Conservation (phyloP, 2,329 filamentous ascomycete genomes). For the Fonsecaea pedrosoi region DNA sequence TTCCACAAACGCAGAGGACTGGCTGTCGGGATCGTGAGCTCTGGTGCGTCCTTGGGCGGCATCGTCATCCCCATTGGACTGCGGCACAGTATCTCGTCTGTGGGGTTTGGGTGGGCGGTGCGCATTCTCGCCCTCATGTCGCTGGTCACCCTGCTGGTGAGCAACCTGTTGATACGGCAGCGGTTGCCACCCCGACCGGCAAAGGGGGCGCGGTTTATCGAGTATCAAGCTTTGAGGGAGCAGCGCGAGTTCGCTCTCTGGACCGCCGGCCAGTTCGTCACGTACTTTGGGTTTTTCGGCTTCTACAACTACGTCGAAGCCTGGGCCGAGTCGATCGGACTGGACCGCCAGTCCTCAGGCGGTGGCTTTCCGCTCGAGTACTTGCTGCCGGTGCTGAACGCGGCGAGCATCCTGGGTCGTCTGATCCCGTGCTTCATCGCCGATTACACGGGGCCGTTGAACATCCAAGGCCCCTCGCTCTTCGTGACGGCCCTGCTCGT, state of each 20-base stretch:
- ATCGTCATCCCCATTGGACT: conserved; percentile 68
- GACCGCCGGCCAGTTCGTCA: conserved; percentile 42
- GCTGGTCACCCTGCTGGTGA: conserved; percentile 62
- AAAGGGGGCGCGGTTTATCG: conserved; percentile 41
- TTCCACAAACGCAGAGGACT: conserved; percentile 57
- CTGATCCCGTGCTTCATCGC: conserved; percentile 43
- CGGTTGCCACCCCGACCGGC: conserved; percentile 52
- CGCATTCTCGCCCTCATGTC: conserved; percentile 65
- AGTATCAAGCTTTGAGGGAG: conserved; percentile 42
- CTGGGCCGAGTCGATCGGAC: conserved; percentile 50
- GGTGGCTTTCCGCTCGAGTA: conserved; percentile 46
- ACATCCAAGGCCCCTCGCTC: conserved; percentile 45
- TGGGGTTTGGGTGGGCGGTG: conserved; percentile 64
- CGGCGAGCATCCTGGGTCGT: conserved; percentile 46
- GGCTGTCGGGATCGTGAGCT: conserved; percentile 39
- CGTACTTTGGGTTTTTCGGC: conserved; percentile 54
- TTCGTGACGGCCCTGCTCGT: conserved; percentile 53
- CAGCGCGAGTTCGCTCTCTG: conserved; percentile 35
- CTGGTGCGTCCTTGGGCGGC: conserved; percentile 63
- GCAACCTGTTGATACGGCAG: conserved; percentile 60
- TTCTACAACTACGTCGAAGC: conserved; percentile 39
- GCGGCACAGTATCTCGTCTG: conserved; percentile 51
- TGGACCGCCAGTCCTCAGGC: conserved; percentile 53
- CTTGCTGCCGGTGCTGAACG: conserved; percentile 62
- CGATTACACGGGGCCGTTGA: conserved; percentile 40